Evolutionary conservation across 1,284 basidiomycete genomes (phyloP), one percentile per base, ranked within the genome.

Genomic region (Trichosporon sp.): DNA sequence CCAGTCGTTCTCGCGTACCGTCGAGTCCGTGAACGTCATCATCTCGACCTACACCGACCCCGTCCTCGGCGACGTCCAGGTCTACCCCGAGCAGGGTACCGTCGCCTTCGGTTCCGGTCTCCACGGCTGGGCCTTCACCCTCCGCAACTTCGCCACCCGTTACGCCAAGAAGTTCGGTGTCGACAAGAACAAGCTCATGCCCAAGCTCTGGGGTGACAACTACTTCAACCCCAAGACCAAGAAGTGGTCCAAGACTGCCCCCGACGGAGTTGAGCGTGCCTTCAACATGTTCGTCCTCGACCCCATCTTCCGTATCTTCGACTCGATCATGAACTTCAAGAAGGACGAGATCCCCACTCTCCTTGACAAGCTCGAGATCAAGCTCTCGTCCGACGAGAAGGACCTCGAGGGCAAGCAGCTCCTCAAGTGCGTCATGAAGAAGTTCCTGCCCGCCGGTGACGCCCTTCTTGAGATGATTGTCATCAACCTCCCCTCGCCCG

Each of bases 131-230:
- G 95, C 91, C 72, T 99, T 99, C 89, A 96, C 95, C 75, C 93
- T 99, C 82, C 92, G 95, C 81, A 93, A 99, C 84, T 99, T 99
- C 84, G 94, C 97, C 74, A 83, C 83, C 78, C 92, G 96, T 73
- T 99, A 99, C 86, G 88, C 93, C 75, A 98, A 98, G 89, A 98
- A 95, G 86, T 99, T 99, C 82, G 95, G 95, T 90, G 95, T 98
- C 64, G 93, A 96, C 87, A 96, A 95, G 87, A 91, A 92, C 74
- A 98, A 98, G 89, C 94, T 99, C 89, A 97, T 99, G 92, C 80
- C 83, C 78, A 97, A 93, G 87, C 90, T 99, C 69, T 99, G 97
- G 97, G 97, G 97, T 71, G 97, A 99, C 88, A 98, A 98, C 88
- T 99, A 87, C 88, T 99, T 99, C 89, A 99, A 99, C 88, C 92